A percentile compares a stretch with the other conserved stretches of the same genome.
Evolutionary conservation across 805 yeast species (phyloP).

Genomic region (Myxozyma sirexii): DNA sequence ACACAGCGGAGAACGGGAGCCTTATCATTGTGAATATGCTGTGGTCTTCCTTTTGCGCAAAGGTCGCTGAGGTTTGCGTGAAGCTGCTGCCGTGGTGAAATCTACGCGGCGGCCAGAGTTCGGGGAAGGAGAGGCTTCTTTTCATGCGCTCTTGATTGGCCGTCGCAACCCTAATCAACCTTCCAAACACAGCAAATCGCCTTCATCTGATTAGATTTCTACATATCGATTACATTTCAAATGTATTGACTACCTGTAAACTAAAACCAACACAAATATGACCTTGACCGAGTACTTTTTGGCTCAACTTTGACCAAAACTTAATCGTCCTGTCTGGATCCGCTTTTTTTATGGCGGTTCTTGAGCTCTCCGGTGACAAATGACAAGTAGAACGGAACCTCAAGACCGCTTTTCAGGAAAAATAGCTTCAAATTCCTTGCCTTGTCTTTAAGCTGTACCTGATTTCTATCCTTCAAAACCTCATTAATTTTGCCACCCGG

Average conservation of each 20-base stretch:
- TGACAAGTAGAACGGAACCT: conserved; percentile 75
- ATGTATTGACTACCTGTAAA: not conserved
- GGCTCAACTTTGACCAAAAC: too few relatives aligned
- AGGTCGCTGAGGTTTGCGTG: not conserved
- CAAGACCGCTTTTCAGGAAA: conserved; percentile 71
- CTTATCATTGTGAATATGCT: not conserved
- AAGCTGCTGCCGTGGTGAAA: not conserved
- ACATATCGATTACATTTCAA: not conserved
- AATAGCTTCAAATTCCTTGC: conserved; percentile 95
- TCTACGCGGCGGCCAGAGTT: not conserved
- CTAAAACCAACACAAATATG: too few relatives aligned
- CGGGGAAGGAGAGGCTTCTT: not conserved
- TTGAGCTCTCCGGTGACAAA: conserved; percentile 80
- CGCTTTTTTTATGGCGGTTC: not conserved
- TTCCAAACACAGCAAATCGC: not conserved
- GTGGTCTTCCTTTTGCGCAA: not conserved
- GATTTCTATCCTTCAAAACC: conserved; percentile 80
- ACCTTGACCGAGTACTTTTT: too few relatives aligned
- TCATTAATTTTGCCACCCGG: conserved; percentile 90
- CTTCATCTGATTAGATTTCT: conserved; percentile 1
- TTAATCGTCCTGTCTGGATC: not conserved
- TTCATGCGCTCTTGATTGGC: conserved; percentile 9
- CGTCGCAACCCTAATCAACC: not conserved
- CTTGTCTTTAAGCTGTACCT: conserved; percentile 92
- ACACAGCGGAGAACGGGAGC: conserved; percentile 4